Evolutionary conservation across 73 alveolate genomes (phyloP), one percentile per base, ranked within the genome.

Genomic region (Diophrys sp.): DNA sequence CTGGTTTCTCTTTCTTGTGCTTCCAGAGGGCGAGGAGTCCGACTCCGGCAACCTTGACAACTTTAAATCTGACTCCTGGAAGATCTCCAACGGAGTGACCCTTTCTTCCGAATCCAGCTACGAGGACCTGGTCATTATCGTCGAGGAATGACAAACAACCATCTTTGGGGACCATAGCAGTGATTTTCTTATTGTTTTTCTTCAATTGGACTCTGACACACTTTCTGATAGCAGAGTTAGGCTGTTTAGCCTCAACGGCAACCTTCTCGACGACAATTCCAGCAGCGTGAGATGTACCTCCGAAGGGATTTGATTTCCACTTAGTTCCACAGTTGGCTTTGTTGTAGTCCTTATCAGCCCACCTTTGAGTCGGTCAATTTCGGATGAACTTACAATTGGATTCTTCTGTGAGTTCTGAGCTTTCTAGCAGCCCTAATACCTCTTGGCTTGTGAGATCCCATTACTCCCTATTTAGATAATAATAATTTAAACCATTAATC

Each of bases 41-140:
- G 66, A 85, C 89, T 71, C 96, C 96, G 53, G 99, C 98, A 78
- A 95, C 99, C 94, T 95, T 94, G 83, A 91, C 99, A 73, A 95
- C 96, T 93, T 94, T 90, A 95, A 93, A 95, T 82, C 99, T 90
- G 89, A 95, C 95, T 55, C 99, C 99, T 29, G 99, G 99, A 73
- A 95, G 31, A 89, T 95, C 99, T 14, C 99, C 99, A 73, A 93
- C 98, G 69, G 99, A 96, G 88, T 95, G 99, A 74, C 99, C 99
- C 34, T 91, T 79, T 85, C 99, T 90, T 54, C 99, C 99, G 96
- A 95, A 93, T 29, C 98, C 98, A 55, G 96, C 94, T 29, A 95
- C 87, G 83, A 95, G 96, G 69, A 95, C 99, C 81, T 95, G 95
- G 82, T 95, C 99, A 84, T 95, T 95, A 87, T 95, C 99, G 71